phyloP scores from a whole-genome alignment of 2,329 filamentous ascomycete species.

The Talaromyces sp. region DNA sequence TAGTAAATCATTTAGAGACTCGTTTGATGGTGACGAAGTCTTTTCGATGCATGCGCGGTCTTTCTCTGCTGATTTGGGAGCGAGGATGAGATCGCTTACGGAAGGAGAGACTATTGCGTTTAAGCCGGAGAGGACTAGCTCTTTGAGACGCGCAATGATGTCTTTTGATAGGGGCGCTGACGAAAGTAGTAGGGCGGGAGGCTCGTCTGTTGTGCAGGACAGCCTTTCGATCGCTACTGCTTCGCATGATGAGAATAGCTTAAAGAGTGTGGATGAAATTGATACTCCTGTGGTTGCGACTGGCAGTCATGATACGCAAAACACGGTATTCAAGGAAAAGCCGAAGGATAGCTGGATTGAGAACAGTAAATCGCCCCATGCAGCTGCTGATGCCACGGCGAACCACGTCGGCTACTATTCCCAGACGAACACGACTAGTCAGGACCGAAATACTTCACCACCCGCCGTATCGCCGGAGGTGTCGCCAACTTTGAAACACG shows the following conservation, averaged over 20 bases:
- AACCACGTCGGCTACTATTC: background rate
- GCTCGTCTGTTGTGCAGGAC: background rate
- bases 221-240: background rate
- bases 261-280: background rate
- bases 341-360: background rate
- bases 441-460: background rate
- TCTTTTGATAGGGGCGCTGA: background rate
- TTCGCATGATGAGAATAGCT: background rate
- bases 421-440: background rate
- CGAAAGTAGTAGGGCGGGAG: background rate
- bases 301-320: background rate
- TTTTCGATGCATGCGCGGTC: background rate
- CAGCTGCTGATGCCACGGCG: background rate
- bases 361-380: background rate
- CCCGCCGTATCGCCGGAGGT: background rate
- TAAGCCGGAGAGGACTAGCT: background rate
- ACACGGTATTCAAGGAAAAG: no score
- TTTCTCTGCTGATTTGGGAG: slow-evolving; percentile 14
- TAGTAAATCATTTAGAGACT: slow-evolving; percentile 15
- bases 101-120: slow-evolving; percentile 2
- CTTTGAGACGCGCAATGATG: slow-evolving; percentile 7
- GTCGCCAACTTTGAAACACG: background rate
- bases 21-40: background rate
- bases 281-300: background rate
- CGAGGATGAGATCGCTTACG: background rate